Percentiles rank a stretch among this genome's conserved stretches.
These are phyloP conservation scores for Neurospora pannonica DNA, from an alignment of 495 filamentous ascomycete species.

Conservation along the genomic window DNA sequence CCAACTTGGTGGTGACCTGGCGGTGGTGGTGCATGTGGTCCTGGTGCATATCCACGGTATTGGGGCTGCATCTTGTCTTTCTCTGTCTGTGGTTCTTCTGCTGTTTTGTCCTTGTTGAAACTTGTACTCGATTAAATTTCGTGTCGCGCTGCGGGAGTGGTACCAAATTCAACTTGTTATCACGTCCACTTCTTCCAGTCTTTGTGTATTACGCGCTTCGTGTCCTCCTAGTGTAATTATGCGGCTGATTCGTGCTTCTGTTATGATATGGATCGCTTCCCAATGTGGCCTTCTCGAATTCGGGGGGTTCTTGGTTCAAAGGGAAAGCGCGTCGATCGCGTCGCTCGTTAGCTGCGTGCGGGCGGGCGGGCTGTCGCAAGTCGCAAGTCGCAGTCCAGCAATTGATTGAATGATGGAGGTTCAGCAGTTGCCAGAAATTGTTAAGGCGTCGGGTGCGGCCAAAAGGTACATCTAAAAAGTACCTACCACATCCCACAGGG, in stretches of 20 bases:
- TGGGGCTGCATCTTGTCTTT: constrained; percentile 39
- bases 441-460: background rate
- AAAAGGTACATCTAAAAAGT: background rate
- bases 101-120: background rate
- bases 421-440: background rate
- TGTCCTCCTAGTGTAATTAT: background rate
- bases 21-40: background rate
- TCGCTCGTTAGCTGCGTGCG: background rate
- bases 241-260: background rate
- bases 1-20: background rate
- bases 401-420: background rate
- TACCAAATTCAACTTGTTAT: background rate
- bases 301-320: background rate
- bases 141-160: background rate
- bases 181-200: background rate
- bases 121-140: background rate
- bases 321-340: background rate
- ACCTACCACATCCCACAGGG: background rate
- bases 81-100: background rate
- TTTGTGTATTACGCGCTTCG: background rate
- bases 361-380: background rate
- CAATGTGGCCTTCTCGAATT: background rate
- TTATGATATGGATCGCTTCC: background rate
- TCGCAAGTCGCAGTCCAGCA: background rate
- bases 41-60: constrained; percentile 36